phyloP scores from a whole-genome alignment of 2,329 filamentous ascomycete species.

The Neurospora sp. region DNA sequence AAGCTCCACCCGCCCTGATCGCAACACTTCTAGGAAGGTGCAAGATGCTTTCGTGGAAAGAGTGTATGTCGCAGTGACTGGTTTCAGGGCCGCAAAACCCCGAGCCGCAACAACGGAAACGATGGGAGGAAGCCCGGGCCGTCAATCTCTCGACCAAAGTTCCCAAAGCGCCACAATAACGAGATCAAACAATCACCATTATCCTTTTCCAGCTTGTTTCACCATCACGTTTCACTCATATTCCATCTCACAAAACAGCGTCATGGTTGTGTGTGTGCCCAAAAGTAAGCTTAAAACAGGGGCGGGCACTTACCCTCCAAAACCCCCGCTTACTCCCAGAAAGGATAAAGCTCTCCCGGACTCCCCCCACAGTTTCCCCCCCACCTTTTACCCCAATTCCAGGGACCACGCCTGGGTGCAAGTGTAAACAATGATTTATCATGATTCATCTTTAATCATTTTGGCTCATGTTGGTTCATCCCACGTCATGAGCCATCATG shows the following conservation, averaged over 20 bases:
- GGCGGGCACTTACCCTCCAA: no score
- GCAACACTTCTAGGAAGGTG: no score
- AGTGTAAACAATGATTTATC: constrained; percentile 2
- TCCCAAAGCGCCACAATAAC: neutral
- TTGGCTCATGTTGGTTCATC: neutral
- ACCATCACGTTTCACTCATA: neutral
- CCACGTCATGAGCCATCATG: neutral
- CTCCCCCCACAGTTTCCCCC: neutral
- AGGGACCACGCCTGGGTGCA: neutral
- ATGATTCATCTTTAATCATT: constrained; percentile 1
- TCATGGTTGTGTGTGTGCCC: neutral
- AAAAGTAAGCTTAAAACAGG: neutral
- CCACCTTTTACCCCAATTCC: neutral
- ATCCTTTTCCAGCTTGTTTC: neutral
- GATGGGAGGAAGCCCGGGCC: no score
- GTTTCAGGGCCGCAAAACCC: no score
- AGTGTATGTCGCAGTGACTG: no score
- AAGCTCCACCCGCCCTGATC: no score
- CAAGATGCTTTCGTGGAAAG: no score
- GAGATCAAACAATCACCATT: neutral
- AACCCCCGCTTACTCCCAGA: neutral
- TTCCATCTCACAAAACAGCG: neutral
- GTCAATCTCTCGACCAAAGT: neutral
- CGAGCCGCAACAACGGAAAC: no score
- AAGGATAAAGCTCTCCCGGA: neutral